These are phyloP conservation scores for Ophiognomonia clavigignenti-juglandacearum DNA, from an alignment of 2,329 filamentous ascomycete genomes.

Conservation along the genomic window DNA sequence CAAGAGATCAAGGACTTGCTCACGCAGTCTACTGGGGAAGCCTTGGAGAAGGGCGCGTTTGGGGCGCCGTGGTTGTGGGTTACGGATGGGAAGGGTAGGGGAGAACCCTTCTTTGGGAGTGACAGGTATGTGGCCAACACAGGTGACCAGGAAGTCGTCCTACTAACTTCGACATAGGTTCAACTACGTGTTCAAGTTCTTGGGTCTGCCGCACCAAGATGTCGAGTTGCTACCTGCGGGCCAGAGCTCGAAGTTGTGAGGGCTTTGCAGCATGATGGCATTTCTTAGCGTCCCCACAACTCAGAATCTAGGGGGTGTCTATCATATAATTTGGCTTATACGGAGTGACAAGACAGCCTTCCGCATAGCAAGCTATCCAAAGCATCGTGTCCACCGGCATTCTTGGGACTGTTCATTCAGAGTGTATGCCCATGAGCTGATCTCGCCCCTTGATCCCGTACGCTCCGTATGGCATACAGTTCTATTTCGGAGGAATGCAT, in stretches of 20 bases:
- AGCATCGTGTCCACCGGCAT: too few species aligned
- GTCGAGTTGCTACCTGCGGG: slow-evolving; percentile 36
- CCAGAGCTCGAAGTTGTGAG: slow-evolving; percentile 31
- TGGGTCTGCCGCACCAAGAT: slow-evolving; percentile 57
- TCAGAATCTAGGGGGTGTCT: too few species aligned
- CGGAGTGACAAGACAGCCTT: too few species aligned
- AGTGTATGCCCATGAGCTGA: too few species aligned
- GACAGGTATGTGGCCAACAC: slow-evolving; percentile 46
- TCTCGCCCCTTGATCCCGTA: too few species aligned
- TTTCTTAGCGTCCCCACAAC: too few species aligned
- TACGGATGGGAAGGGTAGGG: slow-evolving; percentile 48
- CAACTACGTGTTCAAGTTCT: slow-evolving; percentile 62
- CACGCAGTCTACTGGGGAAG: slow-evolving; percentile 53
- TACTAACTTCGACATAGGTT: slow-evolving; percentile 39
- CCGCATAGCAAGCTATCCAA: too few species aligned
- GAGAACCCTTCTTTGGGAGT: slow-evolving; percentile 72
- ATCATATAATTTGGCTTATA: neutral
- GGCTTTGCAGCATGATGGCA: too few species aligned
- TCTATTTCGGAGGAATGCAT: too few species aligned
- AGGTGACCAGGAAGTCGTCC: neutral
- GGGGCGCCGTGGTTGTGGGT: slow-evolving; percentile 75
- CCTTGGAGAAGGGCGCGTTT: slow-evolving; percentile 63
- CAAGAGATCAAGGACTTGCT: slow-evolving; percentile 39
- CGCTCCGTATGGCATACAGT: too few species aligned
- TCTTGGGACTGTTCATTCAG: too few species aligned